Evolutionary conservation across 768 basidiomycete genomes (phyloP).

Genomic region (Calocybe cyanea): DNA sequence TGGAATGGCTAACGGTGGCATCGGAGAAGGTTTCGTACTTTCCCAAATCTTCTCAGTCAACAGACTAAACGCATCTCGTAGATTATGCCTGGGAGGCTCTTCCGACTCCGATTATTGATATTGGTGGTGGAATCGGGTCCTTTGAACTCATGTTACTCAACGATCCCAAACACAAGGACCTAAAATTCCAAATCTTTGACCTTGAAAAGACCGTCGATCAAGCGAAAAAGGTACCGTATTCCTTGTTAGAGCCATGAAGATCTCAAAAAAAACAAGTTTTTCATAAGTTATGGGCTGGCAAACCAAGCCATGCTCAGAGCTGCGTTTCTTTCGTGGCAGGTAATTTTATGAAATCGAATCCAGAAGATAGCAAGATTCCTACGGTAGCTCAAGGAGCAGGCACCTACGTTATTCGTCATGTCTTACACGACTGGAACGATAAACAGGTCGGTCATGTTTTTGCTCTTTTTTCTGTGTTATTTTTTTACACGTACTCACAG

Average conservation of each 20-base stretch:
- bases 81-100: conserved; percentile 9
- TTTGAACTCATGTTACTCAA: conserved; percentile 3
- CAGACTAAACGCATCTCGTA: background rate
- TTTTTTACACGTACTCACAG: background rate
- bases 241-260: no score
- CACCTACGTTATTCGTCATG: conserved; percentile 9
- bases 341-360: conserved; percentile 6
- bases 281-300: background rate
- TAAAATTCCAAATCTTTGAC: conserved; percentile 6
- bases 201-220: conserved; percentile 7
- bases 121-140: conserved; percentile 10
- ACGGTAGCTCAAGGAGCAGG: conserved; percentile 1
- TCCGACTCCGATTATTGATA: conserved; percentile 5
- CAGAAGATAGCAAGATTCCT: conserved; percentile 7
- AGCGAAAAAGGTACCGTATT: conserved; percentile 5
- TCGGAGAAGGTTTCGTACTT: conserved; percentile 2
- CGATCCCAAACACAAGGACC: conserved; percentile 1
- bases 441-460: conserved; percentile 1
- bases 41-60: background rate
- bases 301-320: background rate
- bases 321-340: conserved; percentile 5
- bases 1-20: conserved; percentile 4
- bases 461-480: background rate
- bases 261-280: no score
- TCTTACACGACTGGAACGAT: conserved; percentile 10